Percentiles rank a stretch among this genome's conserved stretches.
Evolutionary conservation across 441 rosid genomes (phyloP).

Genomic region (Pelargonium myrrhifolium): DNA sequence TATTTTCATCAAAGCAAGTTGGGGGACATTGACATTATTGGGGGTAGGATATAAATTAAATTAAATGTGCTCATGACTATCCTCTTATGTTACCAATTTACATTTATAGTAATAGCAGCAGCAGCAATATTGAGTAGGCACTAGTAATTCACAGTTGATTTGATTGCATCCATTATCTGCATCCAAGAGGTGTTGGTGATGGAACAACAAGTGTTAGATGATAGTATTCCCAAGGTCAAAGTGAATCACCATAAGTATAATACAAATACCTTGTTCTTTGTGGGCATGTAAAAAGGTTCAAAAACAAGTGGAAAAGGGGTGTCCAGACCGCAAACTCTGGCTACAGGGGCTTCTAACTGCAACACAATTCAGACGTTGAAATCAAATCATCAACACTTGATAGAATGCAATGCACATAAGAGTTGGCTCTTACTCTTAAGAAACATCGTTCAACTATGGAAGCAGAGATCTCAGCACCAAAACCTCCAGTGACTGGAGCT

Average conservation of each 20-base stretch:
- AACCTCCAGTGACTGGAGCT: conserved; percentile 91
- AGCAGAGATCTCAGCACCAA: conserved; percentile 96
- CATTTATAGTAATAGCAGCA: no score
- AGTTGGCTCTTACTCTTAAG: conserved; percentile 41
- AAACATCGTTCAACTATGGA: conserved; percentile 78
- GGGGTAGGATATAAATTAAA: no score
- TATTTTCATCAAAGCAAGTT: no score
- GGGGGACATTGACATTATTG: no score
- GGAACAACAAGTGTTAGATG: neutral
- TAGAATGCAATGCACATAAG: neutral
- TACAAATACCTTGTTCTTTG: conserved; percentile 60
- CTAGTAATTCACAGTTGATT: conserved; percentile 62
- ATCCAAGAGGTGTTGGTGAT: neutral
- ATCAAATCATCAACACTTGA: no score
- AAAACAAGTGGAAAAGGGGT: conserved; percentile 92
- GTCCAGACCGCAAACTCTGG: conserved; percentile 80
- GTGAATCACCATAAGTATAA: neutral
- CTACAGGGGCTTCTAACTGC: conserved; percentile 89
- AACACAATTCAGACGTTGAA: conserved; percentile 6
- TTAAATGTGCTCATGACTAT: no score
- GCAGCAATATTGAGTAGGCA: no score
- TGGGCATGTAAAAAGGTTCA: conserved; percentile 87
- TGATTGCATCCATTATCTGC: conserved; percentile 77
- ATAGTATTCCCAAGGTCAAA: neutral
- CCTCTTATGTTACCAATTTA: no score